phyloP scores from a whole-genome alignment of 148 eudicot genomes.

The Hydrangea macrophylla region DNA sequence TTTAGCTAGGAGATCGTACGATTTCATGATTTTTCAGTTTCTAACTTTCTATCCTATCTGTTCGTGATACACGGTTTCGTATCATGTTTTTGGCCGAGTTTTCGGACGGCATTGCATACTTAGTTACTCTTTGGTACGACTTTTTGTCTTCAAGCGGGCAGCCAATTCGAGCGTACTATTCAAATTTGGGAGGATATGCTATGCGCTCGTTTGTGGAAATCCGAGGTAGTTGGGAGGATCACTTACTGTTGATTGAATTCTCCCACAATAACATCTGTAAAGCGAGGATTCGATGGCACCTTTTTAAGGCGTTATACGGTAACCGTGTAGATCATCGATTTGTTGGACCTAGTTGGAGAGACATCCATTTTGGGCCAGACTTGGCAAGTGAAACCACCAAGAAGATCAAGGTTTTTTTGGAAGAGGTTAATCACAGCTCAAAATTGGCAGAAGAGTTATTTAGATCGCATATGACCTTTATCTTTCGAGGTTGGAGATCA shows the following conservation, averaged over 20 bases:
- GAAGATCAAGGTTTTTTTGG: neutral
- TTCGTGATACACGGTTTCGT: too few species aligned
- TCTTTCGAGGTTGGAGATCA: neutral
- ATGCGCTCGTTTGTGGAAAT: neutral
- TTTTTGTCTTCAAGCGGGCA: neutral
- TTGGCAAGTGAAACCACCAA: neutral
- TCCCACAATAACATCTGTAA: too few species aligned
- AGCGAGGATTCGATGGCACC: neutral
- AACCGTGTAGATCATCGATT: neutral
- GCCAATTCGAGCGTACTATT: neutral
- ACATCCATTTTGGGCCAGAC: neutral
- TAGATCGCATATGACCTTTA: neutral
- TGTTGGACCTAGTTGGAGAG: neutral
- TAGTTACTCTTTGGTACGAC: neutral
- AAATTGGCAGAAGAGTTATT: neutral
- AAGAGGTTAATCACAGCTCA: neutral
- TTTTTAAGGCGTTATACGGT: neutral
- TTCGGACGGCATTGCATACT: neutral
- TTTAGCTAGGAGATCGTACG: neutral
- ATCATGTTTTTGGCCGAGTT: too few species aligned
- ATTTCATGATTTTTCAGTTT: too few species aligned
- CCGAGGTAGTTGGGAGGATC: neutral
- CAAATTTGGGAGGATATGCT: neutral
- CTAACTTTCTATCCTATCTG: too few species aligned
- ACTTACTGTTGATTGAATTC: neutral